Percentiles rank a stretch among this genome's conserved stretches.
Evolutionary conservation across 2,329 filamentous ascomycete species (phyloP).

Genomic region (Sporothrix protearum): DNA sequence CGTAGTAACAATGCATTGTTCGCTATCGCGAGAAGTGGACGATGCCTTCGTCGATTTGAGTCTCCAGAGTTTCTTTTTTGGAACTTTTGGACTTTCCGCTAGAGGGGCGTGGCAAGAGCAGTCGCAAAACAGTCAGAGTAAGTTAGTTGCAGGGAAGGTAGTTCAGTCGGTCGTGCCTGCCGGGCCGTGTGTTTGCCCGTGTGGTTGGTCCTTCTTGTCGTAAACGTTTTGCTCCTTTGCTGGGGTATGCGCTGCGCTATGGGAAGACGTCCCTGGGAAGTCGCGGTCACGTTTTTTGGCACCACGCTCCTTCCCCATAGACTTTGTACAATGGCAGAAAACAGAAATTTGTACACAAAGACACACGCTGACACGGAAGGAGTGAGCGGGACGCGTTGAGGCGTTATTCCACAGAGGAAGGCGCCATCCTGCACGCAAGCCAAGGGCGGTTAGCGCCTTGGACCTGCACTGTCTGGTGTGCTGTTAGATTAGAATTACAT

Average conservation of each 20-base stretch:
- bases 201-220: not conserved
- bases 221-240: not conserved
- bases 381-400: conserved; percentile 18
- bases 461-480: conserved; percentile 8
- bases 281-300: conserved; percentile 23
- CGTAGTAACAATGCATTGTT: not conserved
- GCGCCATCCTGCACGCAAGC: not conserved
- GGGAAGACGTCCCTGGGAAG: no score
- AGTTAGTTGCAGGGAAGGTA: no score
- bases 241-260: not conserved
- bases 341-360: conserved; percentile 11
- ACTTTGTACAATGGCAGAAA: no score
- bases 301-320: conserved; percentile 15
- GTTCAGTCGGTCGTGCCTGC: not conserved
- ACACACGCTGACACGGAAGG: not conserved
- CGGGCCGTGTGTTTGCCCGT: not conserved
- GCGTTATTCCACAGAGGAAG: conserved; percentile 18
- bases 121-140: not conserved
- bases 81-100: not conserved
- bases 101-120: not conserved
- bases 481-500: conserved; percentile 1
- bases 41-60: not conserved
- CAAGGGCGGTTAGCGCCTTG: conserved; percentile 14
- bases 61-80: not conserved
- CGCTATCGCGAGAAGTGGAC: not conserved